Evolutionary conservation across 163 green algal species (phyloP), one percentile per base, ranked within the genome.

Genomic region (Coccomyxa subellipsoidea): DNA sequence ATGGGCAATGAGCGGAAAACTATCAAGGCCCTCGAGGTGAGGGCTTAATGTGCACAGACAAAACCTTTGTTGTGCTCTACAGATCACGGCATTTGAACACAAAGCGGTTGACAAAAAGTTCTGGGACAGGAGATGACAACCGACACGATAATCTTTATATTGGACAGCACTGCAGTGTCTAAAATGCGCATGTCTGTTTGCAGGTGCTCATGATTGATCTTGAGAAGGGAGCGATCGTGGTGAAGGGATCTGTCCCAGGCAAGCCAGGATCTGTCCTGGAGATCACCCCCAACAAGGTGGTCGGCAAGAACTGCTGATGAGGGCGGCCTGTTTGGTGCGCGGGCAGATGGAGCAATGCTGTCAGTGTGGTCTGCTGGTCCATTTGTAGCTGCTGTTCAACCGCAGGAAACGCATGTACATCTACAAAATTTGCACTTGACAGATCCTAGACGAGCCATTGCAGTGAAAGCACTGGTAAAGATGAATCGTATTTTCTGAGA

Each of bases 261-360:
- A 99, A 99, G 93, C 80, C 92, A 27, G 96, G 97, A 83, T 96
- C 96, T 84, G 80, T 99, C n/a, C 77, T 99, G 77, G 90, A 97
- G 84, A 94, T 99, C 66, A 92, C 90, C 2, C 94, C 94, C 59
- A 90, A 92, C 78, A 99, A 99, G 90, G 90, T 95, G 66, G 84
- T 87, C 10, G 84, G 84, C 80, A 81, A 80, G 36, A 87, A 85
- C 76, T 76, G 79, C 72, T 79, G n/a, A 79, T 72, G 40, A n/a
- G n/a, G n/a, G n/a, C n/a, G 73, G 18, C 32, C n/a, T 53, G 18
- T 39, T 29, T 77, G 66, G 27, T 23, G 32, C 15, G 66, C 29
- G 47, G n/a, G n/a, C 47, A 59, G 47, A 59, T 59, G 47, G 47
- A 59, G 4, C 47, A 59, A 23, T 59, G 5, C 47, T 27, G 47